These are phyloP conservation scores for Cladorrhinum sp. DNA, from an alignment of 2,329 filamentous ascomycete species.

Conservation along the genomic window DNA sequence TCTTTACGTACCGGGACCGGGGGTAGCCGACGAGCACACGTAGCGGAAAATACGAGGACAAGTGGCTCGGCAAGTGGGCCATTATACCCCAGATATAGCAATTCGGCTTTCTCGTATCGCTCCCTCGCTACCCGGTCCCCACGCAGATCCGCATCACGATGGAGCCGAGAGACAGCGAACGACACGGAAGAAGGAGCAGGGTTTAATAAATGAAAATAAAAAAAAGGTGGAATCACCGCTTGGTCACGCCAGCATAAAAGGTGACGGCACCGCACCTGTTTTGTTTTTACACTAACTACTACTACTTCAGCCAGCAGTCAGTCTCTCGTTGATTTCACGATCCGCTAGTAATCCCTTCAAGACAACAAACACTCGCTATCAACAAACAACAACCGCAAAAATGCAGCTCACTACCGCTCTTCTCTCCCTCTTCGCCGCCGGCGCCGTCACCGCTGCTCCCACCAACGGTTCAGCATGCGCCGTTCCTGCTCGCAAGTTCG, in stretches of 20 bases:
- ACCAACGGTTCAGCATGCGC: slow-evolving; percentile 25
- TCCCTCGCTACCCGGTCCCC: neutral
- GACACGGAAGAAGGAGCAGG: too few species aligned
- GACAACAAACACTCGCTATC: neutral
- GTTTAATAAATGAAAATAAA: neutral
- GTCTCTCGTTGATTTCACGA: neutral
- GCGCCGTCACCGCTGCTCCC: slow-evolving; percentile 33
- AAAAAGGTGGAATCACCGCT: too few species aligned
- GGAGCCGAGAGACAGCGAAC: neutral
- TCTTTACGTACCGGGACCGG: too few species aligned
- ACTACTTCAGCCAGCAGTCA: too few species aligned
- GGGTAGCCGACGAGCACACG: too few species aligned
- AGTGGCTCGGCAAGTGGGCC: neutral
- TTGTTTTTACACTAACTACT: too few species aligned
- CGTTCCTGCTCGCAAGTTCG: slow-evolving; percentile 40
- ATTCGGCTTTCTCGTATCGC: neutral
- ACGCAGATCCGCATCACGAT: neutral
- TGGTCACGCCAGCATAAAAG: neutral
- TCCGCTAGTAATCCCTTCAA: neutral
- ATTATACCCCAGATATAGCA: neutral
- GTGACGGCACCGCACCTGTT: too few species aligned
- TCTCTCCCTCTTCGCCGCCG: slow-evolving; percentile 45
- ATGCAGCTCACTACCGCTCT: slow-evolving; percentile 55
- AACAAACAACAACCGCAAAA: slow-evolving; percentile 14
- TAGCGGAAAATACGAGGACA: neutral